These are phyloP conservation scores for Nitzschia sp. DNA, from an alignment of 108 stramenopile genomes.

Conservation along the genomic window DNA sequence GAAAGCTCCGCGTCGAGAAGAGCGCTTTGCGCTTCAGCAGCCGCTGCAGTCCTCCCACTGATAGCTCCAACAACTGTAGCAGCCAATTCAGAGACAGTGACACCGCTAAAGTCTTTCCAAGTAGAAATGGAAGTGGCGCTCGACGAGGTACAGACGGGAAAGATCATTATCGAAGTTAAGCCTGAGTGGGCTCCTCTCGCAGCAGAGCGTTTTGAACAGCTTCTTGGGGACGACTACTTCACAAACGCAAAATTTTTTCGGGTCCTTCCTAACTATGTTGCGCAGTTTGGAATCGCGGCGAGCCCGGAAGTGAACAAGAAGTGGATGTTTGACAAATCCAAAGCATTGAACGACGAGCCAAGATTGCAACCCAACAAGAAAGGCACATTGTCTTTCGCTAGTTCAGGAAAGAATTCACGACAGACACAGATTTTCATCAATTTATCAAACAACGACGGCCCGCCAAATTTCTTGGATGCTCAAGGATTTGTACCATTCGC, in stretches of 20 bases:
- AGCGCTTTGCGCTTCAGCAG: not conserved
- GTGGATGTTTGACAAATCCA: conserved; percentile 29
- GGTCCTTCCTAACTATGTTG: conserved; percentile 54
- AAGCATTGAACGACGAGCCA: conserved; percentile 49
- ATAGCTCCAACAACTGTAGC: too few relatives aligned
- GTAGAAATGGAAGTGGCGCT: not conserved
- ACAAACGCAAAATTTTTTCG: conserved; percentile 52
- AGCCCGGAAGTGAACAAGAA: conserved; percentile 33
- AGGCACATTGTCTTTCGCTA: conserved; percentile 58
- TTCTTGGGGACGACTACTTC: conserved; percentile 43
- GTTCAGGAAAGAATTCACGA: conserved; percentile 48
- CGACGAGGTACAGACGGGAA: not conserved
- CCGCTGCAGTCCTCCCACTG: not conserved
- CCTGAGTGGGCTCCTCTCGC: conserved; percentile 47
- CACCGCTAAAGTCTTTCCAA: not conserved
- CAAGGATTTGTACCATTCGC: conserved; percentile 45
- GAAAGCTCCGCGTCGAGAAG: not conserved
- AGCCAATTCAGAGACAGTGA: too few relatives aligned
- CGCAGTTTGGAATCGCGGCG: conserved; percentile 61
- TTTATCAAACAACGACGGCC: conserved; percentile 46
- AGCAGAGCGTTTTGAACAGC: conserved; percentile 43
- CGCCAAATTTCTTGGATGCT: conserved; percentile 40
- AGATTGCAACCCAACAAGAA: conserved; percentile 39
- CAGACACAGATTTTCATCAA: conserved; percentile 64
- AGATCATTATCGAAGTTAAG: conserved; percentile 33